Percentiles rank a stretch among this genome's conserved stretches.
These are phyloP conservation scores for Geotrichum cucujoidarum DNA, from an alignment of 1,139 yeast genomes.

Conservation along the genomic window DNA sequence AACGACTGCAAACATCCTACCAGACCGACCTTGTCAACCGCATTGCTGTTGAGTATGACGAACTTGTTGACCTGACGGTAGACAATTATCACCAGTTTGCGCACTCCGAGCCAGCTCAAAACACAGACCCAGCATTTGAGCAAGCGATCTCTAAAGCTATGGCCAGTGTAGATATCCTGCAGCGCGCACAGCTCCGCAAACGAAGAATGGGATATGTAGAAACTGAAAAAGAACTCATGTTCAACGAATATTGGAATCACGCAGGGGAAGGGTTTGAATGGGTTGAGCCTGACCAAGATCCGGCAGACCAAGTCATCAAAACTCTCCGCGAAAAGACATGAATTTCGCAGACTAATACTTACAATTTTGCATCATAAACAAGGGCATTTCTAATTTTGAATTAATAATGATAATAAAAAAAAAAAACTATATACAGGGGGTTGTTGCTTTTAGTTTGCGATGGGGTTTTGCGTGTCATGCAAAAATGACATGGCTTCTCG, in stretches of 20 bases:
- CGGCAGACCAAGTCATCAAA: slow-evolving; percentile 43
- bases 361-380: neutral
- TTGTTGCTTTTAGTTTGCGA: too few relatives aligned
- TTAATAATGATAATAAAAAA: neutral
- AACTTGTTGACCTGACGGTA: slow-evolving; percentile 18
- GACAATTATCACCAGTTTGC: slow-evolving; percentile 19
- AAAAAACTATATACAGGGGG: too few relatives aligned
- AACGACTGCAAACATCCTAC: neutral
- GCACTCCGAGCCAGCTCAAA: neutral
- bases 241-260: slow-evolving; percentile 68
- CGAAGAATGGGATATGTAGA: slow-evolving; percentile 8
- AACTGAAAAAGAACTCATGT: slow-evolving; percentile 17
- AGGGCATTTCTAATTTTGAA: neutral
- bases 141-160: neutral
- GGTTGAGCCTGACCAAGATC: slow-evolving; percentile 79
- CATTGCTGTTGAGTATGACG: slow-evolving; percentile 16
- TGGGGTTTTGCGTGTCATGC: slow-evolving; percentile 13
- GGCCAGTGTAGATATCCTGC: neutral
- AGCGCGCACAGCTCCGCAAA: slow-evolving; percentile 4
- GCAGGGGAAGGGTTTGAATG: slow-evolving; percentile 74
- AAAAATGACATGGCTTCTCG: slow-evolving; percentile 11
- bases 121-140: too few relatives aligned
- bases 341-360: neutral
- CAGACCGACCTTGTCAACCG: slow-evolving; percentile 6
- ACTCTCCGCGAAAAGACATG: too few relatives aligned